Evolutionary conservation across 139 green algal species (phyloP), one percentile per base, ranked within the genome.

Genomic region (Trebouxia sp.): DNA sequence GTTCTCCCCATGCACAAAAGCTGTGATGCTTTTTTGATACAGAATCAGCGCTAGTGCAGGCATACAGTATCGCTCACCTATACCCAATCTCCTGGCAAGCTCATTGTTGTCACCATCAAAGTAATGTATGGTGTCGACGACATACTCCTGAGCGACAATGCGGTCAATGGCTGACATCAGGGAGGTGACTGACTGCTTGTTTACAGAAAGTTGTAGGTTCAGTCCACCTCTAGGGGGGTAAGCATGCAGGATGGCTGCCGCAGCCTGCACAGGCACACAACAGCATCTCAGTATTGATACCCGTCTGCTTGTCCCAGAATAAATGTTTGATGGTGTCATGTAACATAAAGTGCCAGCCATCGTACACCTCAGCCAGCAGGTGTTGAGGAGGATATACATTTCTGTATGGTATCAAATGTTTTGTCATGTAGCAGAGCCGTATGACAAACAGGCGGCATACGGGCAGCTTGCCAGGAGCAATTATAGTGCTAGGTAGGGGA

Each of bases 61-160:
- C 58, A 35, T 5, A 12, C 20, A 72, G 58, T 38, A 45, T 37
- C 15, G 15, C 70, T n/a, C 26, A 86, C 85, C 70, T 38, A 37
- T 56, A 3, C 84, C 90, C 48, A 97, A 83, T 35, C 83, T 80
- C 43, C 84, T 74, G 1, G 89, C 87, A 42, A 90, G 91, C 84
- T 94, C 87, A n/a, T 93, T 89, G 30, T 93, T 89, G 78, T 94
- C 83, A 24, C 83, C 80, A 58, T 93, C 86, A 83, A 92, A 94
- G 37, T 84, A 86, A 7, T 43, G 48, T 22, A 95, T 69, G 2
- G 88, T 94, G 85, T 97, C 93, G 17, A 95, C 65, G 69, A 97
- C 88, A 72, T 92, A 94, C 79, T 97, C 91, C 85, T 96, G 90
- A 17, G 85, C 85, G 14, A 97, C 81, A 78, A 97, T 87, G 22